Conservation (phyloP, 2,329 filamentous ascomycete species). For the Coniochaeta sp. region DNA sequence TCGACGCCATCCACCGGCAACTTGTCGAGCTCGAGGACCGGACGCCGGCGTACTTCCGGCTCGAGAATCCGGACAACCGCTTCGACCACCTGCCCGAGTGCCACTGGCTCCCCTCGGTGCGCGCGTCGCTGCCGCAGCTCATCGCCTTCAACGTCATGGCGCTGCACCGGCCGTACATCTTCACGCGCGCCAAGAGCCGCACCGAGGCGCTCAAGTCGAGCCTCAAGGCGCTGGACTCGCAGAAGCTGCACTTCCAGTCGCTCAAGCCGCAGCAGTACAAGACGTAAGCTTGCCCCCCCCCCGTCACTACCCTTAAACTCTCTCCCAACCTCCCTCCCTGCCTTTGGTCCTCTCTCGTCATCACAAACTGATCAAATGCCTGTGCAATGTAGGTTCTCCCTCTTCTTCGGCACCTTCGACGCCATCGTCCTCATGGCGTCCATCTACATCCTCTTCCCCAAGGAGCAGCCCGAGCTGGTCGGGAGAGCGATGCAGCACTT, state of each 20-base stretch:
- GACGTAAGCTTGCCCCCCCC: constrained; percentile 20
- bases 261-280: constrained; percentile 45
- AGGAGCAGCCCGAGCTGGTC: constrained; percentile 42
- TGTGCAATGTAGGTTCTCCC: constrained; percentile 44
- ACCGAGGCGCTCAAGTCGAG: constrained; percentile 48
- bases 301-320: no score
- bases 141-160: constrained; percentile 49
- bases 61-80: constrained; percentile 47
- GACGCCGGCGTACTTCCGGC: constrained; percentile 45
- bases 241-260: constrained; percentile 40
- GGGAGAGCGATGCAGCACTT: constrained; percentile 46
- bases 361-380: no score
- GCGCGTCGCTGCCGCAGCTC: constrained; percentile 39
- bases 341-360: neutral
- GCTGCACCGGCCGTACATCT: constrained; percentile 55
- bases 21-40: constrained; percentile 39
- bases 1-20: constrained; percentile 45
- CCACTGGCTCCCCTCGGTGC: constrained; percentile 41
- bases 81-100: constrained; percentile 48
- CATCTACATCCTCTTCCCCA: constrained; percentile 54
- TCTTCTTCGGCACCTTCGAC: constrained; percentile 59
- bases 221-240: constrained; percentile 46
- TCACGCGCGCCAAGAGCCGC: constrained; percentile 46
- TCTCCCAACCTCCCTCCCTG: neutral
- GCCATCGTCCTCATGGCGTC: constrained; percentile 54